Base-by-base conservation (phyloP, 2,329 filamentous ascomycete species). In the Trichophyton schoenleinii region DNA sequence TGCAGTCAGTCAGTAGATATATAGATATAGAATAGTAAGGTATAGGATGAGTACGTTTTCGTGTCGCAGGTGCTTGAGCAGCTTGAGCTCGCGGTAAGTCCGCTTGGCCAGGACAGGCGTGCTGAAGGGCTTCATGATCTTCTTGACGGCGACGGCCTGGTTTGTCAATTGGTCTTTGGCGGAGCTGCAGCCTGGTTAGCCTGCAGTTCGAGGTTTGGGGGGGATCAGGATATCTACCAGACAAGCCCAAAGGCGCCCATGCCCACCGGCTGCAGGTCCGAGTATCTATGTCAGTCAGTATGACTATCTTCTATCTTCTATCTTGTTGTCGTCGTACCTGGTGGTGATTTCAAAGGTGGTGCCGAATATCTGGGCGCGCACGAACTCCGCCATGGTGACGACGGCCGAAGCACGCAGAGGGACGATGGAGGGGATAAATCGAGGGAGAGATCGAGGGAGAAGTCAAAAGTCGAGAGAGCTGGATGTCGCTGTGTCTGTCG, bases 71-170 rank as follows among this genome's bases (percentile, higher is more conserved):
- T 99, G 94, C 81, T 97, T 99, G 71, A 99, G 81, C 65, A 99
- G 83, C 81, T 97, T 99, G 73, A 99, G 80, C 77, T 99, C 94
- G 72, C 94, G 87, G 76, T 99, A 99, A 67, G 94, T 99, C 73
- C 94, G 85, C 81, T 99, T 99, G 63, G 94, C 94, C 57, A 99
- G 82, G 63, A 99, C 94, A 0, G 94, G 91, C n/a, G 94, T 99
- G 81, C 91, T 96, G 78, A 99, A 99, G 8, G 94, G 94, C 81
- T 97, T 99, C 92, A 99, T 97, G 73, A 99, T 99, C 84, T 99
- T 99, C 84, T 99, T 99, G 74, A 99, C 91, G 63, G 94, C 94
- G 64, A 99, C 94, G 77, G 91, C 91, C 76, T 96, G 91, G 74
- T 84, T 89, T 63, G 94, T 97, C 77, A 99, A 90, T 80, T 97